phyloP scores from a whole-genome alignment of 768 basidiomycete species.

The Cubamyces lactineus region DNA sequence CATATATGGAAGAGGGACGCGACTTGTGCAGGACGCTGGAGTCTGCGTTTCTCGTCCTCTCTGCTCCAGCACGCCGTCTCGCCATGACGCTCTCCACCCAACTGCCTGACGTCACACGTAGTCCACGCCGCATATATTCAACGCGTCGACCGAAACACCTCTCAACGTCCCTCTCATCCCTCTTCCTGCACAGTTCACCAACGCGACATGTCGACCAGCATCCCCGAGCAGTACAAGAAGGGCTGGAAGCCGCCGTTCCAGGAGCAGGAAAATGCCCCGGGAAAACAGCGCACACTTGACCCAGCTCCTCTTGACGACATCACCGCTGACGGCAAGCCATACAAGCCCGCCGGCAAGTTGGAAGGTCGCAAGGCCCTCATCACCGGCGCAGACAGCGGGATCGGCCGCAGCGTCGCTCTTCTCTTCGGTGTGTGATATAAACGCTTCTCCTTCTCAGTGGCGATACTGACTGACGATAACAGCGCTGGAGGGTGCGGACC shows the following conservation, averaged over 20 bases:
- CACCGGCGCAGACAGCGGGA: conserved; percentile 55
- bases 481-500: conserved; percentile 43
- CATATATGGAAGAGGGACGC: conserved; percentile 8
- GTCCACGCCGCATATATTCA: background rate
- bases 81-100: conserved; percentile 11
- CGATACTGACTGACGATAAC: background rate
- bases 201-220: conserved; percentile 11
- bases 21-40: background rate
- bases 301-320: conserved; percentile 45
- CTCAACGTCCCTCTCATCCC: background rate
- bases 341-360: conserved; percentile 50
- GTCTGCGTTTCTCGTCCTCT: conserved; percentile 2
- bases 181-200: background rate
- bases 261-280: conserved; percentile 34
- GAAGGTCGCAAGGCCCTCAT: conserved; percentile 51
- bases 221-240: conserved; percentile 35
- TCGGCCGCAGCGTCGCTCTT: conserved; percentile 47
- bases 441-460: background rate
- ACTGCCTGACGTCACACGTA: conserved; percentile 15
- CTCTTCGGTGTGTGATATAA: conserved; percentile 37
- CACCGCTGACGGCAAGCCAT: conserved; percentile 47
- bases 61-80: conserved; percentile 1
- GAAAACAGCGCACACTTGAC: conserved; percentile 37
- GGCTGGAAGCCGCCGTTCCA: conserved; percentile 40
- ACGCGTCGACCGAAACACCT: background rate